Evolutionary conservation across 2,329 filamentous ascomycete species (phyloP).

Genomic region (Allantophomopsis lycopodina): DNA sequence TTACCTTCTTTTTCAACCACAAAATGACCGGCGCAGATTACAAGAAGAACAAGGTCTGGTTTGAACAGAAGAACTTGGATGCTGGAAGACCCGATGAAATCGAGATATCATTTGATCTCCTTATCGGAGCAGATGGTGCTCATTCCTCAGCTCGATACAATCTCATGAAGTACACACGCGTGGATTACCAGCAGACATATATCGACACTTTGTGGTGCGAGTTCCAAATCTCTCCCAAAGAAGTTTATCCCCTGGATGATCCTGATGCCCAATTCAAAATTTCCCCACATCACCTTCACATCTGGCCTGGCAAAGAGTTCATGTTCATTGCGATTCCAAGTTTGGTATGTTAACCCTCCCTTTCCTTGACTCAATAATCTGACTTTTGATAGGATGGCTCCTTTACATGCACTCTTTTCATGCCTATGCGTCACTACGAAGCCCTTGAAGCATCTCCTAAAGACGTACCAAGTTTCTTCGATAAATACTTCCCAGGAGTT

Average conservation of each 20-base stretch:
- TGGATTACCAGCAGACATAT: constrained; percentile 89
- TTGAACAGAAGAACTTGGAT: constrained; percentile 40
- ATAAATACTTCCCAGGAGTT: constrained; percentile 76
- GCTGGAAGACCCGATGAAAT: constrained; percentile 40
- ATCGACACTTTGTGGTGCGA: constrained; percentile 98
- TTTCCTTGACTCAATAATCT: neutral
- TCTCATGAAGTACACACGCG: constrained; percentile 85
- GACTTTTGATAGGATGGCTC: constrained; percentile 59
- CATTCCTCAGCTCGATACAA: constrained; percentile 87
- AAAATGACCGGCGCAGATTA: constrained; percentile 90
- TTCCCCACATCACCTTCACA: constrained; percentile 87
- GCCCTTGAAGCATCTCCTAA: constrained; percentile 49
- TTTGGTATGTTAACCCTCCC: constrained; percentile 26
- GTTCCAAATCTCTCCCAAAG: constrained; percentile 59
- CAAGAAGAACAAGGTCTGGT: constrained; percentile 67
- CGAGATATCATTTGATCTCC: constrained; percentile 76
- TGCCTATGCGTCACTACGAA: constrained; percentile 57
- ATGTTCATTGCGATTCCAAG: constrained; percentile 98
- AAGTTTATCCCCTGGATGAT: constrained; percentile 14
- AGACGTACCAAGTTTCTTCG: constrained; percentile 59
- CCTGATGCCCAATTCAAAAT: constrained; percentile 50
- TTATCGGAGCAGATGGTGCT: constrained; percentile 90
- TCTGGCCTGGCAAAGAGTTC: constrained; percentile 86
- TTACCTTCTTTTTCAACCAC: constrained; percentile 84
- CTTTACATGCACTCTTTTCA: constrained; percentile 91